Evolutionary conservation across 805 yeast species (phyloP), one percentile per base, ranked within the genome.

Genomic region (Yarrowia sp.): DNA sequence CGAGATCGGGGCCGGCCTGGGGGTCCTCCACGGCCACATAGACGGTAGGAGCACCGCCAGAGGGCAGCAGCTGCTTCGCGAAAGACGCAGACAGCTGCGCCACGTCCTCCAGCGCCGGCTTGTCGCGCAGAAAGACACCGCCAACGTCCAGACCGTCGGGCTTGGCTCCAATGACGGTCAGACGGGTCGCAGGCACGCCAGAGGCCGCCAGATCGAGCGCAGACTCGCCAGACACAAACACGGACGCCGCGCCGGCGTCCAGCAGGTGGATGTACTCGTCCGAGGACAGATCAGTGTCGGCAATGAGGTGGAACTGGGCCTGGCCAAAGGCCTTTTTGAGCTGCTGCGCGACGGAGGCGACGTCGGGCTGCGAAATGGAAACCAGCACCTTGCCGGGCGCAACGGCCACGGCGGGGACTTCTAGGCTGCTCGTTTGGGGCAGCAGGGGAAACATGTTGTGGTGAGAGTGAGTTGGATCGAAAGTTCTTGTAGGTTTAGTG

Each of bases 171-270:
- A 67, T 62, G 24, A 78, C 69, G 5, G 77, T 74, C 58, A 84
- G 69, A 66, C 88, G 76, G 6, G 73, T 68, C 10, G 72, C 69
- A 38, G 89, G 87, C 38, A 86, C 80, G 16, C 86, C 87, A 16
- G 79, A 72, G 1, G 69, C 74, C 14, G 75, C 67, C 21, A 80
- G 70, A 35, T 69, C 74, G 0, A 68, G 67, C 1, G 73, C 77
- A 32, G 69, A 70, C 3, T 66, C 55, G 7, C 65, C 68, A 4
- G 72, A 55, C 25, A 80, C 78, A 62, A 84, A 74, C 4, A 86
- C 68, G 18, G 77, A 75, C 24, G 73, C 69, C 13, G 85, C 81
- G 47, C 94, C 94, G 56, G 76, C 77, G 68, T 88, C 87, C 63
- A 88, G 77, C 36, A 87, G 69, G 8, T 76, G 80, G 38, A 85